These are phyloP conservation scores for Sanguinoderma infundibulare DNA, from an alignment of 1,284 basidiomycete genomes.

Conservation along the genomic window DNA sequence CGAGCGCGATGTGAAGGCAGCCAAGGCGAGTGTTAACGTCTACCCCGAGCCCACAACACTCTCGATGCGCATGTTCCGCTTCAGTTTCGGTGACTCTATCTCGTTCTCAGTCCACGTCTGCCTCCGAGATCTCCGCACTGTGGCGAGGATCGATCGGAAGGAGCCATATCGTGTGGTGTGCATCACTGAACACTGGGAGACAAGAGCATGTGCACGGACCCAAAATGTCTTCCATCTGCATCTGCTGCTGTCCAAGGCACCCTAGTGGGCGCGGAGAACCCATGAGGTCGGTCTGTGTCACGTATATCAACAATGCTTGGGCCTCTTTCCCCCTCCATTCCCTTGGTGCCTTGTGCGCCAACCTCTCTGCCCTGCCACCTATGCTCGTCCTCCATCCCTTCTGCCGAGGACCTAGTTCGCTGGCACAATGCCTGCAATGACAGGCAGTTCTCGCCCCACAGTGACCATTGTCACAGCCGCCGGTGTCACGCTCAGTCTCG, in stretches of 20 bases:
- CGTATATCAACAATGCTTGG: slow-evolving; percentile 16
- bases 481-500: not conserved
- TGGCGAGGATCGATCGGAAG: slow-evolving; percentile 16
- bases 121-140: not conserved
- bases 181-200: slow-evolving; percentile 5
- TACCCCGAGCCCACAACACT: slow-evolving; percentile 16
- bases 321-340: not conserved
- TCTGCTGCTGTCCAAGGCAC: slow-evolving; percentile 12
- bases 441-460: not conserved
- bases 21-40: not conserved
- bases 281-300: slow-evolving; percentile 22
- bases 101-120: not conserved
- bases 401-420: slow-evolving; percentile 7
- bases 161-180: not conserved
- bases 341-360: not conserved
- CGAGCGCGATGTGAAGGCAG: not conserved
- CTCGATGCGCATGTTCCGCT: slow-evolving; percentile 16
- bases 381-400: not conserved
- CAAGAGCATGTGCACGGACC: slow-evolving; percentile 8
- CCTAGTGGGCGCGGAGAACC: slow-evolving; percentile 11
- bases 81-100: slow-evolving; percentile 19
- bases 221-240: not conserved
- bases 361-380: not conserved
- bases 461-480: not conserved
- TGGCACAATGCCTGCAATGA: slow-evolving; percentile 3